A percentile compares a stretch with the other conserved stretches of the same genome.
Evolutionary conservation across 768 basidiomycete species (phyloP).

Genomic region (Calocera cornea): DNA sequence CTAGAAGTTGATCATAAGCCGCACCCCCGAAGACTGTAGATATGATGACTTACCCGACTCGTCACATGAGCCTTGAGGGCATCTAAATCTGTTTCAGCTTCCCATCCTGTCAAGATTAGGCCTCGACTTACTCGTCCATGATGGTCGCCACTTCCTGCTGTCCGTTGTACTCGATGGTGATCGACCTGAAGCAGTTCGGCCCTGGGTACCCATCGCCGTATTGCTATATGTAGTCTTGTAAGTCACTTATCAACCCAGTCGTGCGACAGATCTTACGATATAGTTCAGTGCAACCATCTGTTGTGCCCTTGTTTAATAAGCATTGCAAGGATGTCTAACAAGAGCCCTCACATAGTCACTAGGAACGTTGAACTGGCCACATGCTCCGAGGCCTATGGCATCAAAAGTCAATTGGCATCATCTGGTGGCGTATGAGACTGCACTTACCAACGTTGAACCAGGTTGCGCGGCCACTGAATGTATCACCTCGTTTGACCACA

Average conservation of each 20-base stretch:
- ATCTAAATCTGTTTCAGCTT: background rate
- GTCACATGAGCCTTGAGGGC: background rate
- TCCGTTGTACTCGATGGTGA: slow-evolving; percentile 50
- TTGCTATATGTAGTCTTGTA: slow-evolving; percentile 25
- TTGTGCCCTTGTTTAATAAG: background rate
- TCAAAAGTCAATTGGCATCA: background rate
- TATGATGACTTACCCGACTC: background rate
- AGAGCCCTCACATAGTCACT: slow-evolving; percentile 24
- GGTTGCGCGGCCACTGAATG: slow-evolving; percentile 29
- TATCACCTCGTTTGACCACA: background rate
- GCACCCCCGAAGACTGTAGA: background rate
- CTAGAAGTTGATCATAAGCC: background rate
- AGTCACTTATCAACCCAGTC: slow-evolving; percentile 20
- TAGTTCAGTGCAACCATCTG: slow-evolving; percentile 45
- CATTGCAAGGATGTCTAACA: background rate
- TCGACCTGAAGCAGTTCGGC: slow-evolving; percentile 44
- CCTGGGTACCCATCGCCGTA: slow-evolving; percentile 51
- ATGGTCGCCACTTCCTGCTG: slow-evolving; percentile 45
- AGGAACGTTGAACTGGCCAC: slow-evolving; percentile 31
- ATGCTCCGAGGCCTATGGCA: slow-evolving; percentile 36
- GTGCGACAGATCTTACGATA: slow-evolving; percentile 5
- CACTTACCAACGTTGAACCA: slow-evolving; percentile 46
- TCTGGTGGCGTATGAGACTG: slow-evolving; percentile 6
- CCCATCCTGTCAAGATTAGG: background rate
- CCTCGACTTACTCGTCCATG: slow-evolving; percentile 35